Conservation (phyloP, 306 rosid species). For the Corylus avellana region DNA sequence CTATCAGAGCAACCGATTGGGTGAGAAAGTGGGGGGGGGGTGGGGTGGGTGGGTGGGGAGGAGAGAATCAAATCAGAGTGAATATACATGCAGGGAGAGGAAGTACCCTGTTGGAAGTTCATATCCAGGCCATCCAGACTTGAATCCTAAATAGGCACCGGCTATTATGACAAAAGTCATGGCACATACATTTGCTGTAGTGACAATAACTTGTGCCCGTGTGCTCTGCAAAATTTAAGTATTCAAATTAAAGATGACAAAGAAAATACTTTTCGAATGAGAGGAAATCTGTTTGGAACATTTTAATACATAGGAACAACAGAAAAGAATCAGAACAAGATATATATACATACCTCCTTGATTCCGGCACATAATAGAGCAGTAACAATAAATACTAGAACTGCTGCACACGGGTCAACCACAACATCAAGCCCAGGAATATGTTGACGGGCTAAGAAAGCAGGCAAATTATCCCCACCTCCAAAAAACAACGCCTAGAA, state of each 20-base stretch:
- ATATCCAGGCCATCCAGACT: conserved; percentile 94
- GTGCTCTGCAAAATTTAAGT: conserved; percentile 68
- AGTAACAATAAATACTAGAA: conserved; percentile 69
- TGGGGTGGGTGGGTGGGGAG: too few species aligned
- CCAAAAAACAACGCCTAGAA: conserved; percentile 80
- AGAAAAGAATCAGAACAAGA: conserved; percentile 9
- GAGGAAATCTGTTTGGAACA: conserved; percentile 4
- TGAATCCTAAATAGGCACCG: conserved; percentile 83
- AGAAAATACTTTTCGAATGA: background rate
- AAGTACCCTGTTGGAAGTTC: conserved; percentile 73
- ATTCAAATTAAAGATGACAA: background rate
- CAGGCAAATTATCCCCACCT: conserved; percentile 71
- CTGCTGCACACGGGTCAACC: conserved; percentile 90
- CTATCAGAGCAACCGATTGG: conserved; percentile 35
- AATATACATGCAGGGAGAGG: conserved; percentile 19
- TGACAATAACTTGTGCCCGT: conserved; percentile 66
- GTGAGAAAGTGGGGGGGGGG: background rate
- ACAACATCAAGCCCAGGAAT: conserved; percentile 67
- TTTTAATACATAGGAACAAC: background rate
- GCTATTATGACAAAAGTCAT: conserved; percentile 74
- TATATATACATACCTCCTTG: conserved; percentile 64
- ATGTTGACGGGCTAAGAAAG: conserved; percentile 64
- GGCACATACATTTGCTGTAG: conserved; percentile 76
- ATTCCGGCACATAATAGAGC: conserved; percentile 82
- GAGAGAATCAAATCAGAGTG: background rate